These are phyloP conservation scores for Saccharomycopsis sp. DNA, from an alignment of 805 yeast species.

Conservation along the genomic window DNA sequence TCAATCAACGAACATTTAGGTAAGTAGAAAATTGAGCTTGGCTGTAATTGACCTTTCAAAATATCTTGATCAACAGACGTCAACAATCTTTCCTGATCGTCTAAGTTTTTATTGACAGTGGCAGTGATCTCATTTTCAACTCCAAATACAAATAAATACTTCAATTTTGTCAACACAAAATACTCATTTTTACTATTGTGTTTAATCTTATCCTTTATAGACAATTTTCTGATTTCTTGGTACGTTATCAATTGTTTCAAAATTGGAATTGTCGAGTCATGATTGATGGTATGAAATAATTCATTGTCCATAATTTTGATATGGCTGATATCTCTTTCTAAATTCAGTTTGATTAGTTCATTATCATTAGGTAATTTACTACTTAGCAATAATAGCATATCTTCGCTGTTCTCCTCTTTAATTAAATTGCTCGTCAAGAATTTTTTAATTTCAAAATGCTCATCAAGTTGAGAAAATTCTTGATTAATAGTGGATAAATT, in stretches of 20 bases:
- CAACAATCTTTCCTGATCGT: conserved; percentile 1
- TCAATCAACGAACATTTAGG: conserved; percentile 18
- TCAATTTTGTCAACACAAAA: conserved; percentile 19
- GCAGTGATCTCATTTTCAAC: conserved; percentile 15
- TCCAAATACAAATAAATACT: conserved; percentile 20
- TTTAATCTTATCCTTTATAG: conserved; percentile 15
- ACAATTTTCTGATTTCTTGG: conserved; percentile 17
- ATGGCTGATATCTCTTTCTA: conserved; percentile 13
- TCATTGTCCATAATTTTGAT: conserved; percentile 12
- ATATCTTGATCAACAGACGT: conserved; percentile 17
- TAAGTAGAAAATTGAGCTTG: conserved; percentile 18
- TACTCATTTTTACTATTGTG: conserved; percentile 14
- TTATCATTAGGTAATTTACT: conserved; percentile 20
- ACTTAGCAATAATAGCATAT: conserved; percentile 15
- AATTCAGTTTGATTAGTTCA: conserved; percentile 4
- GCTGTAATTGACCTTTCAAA: conserved; percentile 18
- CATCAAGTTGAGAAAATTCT: conserved; percentile 16
- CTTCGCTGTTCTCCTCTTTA: conserved; percentile 6
- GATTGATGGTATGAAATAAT: conserved; percentile 14
- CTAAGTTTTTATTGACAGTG: not conserved
- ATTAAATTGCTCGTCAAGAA: conserved; percentile 15
- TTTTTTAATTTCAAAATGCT: conserved; percentile 20
- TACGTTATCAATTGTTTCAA: conserved; percentile 18
- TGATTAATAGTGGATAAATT: conserved; percentile 11
- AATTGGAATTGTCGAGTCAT: conserved; percentile 19